Percentiles rank a stretch among this genome's conserved stretches.
Conservation (phyloP, 2,329 filamentous ascomycete genomes). For the Epichloe coenophiala region DNA sequence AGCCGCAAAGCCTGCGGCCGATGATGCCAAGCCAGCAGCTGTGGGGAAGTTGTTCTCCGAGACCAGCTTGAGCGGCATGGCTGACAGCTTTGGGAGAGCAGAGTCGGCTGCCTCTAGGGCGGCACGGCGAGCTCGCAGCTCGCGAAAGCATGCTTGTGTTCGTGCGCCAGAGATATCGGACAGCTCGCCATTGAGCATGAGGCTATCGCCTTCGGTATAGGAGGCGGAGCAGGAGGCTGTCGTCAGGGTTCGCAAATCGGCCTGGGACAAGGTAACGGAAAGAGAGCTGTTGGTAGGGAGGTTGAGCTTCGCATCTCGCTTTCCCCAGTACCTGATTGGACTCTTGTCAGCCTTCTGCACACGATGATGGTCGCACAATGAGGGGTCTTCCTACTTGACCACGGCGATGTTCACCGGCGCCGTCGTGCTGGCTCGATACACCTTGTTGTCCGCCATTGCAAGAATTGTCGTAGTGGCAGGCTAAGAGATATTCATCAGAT, state of each 20-base stretch:
- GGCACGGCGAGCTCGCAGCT: constrained; percentile 65
- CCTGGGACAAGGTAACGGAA: constrained; percentile 89
- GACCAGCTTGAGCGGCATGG: constrained; percentile 68
- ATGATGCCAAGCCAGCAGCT: constrained; percentile 73
- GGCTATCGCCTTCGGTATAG: constrained; percentile 53
- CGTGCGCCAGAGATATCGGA: constrained; percentile 80
- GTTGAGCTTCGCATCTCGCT: constrained; percentile 86
- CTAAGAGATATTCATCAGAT: background rate
- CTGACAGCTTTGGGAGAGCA: constrained; percentile 70
- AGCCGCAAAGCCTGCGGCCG: constrained; percentile 56
- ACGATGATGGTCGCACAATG: background rate
- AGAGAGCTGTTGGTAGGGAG: constrained; percentile 96
- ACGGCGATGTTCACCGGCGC: constrained; percentile 97
- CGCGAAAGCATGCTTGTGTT: constrained; percentile 84
- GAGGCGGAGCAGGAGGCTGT: constrained; percentile 77
- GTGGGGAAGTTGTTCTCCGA: constrained; percentile 99
- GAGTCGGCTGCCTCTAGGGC: constrained; percentile 59
- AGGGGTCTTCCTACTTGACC: constrained; percentile 56
- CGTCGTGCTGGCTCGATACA: constrained; percentile 90
- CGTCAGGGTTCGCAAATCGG: constrained; percentile 86
- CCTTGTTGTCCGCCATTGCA: constrained; percentile 35
- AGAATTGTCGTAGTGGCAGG: background rate
- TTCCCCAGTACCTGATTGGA: constrained; percentile 71
- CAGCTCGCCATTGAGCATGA: constrained; percentile 69
- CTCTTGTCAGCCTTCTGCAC: background rate